Conservation (phyloP, 768 basidiomycete genomes). For the Suillus sp. region DNA sequence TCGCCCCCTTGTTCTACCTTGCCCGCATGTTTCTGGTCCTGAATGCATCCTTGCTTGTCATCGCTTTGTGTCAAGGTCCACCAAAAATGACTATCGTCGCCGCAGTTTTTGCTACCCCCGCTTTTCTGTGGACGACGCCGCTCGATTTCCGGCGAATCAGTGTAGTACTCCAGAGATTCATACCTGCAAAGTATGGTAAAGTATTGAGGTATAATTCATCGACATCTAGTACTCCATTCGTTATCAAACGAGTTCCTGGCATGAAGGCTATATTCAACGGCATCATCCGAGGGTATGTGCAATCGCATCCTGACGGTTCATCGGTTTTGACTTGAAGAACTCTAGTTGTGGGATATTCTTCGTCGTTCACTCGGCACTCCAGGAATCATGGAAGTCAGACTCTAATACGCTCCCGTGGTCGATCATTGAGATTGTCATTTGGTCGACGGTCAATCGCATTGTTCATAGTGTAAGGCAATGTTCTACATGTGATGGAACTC, state of each 20-base stretch:
- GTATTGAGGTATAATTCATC: neutral
- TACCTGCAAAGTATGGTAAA: neutral
- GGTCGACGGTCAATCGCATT: neutral
- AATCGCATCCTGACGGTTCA: neutral
- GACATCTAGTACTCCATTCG: neutral
- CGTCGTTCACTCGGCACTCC: neutral
- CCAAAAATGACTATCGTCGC: neutral
- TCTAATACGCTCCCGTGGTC: neutral
- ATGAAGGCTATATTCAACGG: neutral
- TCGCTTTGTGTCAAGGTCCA: neutral
- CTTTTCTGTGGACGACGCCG: neutral
- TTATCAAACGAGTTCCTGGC: neutral
- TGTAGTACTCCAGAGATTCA: neutral
- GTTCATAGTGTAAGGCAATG: neutral
- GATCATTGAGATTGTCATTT: neutral
- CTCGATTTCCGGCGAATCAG: neutral
- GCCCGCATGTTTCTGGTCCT: neutral
- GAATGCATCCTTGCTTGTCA: neutral
- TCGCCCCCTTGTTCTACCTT: neutral
- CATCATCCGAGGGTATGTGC: neutral
- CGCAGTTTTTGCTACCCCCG: neutral
- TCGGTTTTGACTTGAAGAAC: neutral
- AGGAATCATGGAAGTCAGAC: neutral
- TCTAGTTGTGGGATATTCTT: neutral
- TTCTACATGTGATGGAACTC: neutral